Base-by-base conservation (phyloP, 106 monocot genomes). In the Vanilla planifolia region DNA sequence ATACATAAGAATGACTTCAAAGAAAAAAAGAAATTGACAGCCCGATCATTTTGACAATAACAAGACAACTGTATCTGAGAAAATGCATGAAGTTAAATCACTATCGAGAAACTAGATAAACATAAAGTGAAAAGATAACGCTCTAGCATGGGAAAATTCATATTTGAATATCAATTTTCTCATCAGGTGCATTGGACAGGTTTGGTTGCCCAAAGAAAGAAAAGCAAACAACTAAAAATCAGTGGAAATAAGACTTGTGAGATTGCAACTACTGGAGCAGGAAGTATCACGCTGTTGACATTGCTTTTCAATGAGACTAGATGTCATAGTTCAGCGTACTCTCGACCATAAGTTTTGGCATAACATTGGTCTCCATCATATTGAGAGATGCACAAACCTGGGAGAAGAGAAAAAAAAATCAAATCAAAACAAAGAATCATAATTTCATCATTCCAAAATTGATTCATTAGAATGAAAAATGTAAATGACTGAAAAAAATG, bases 321-420 rank as follows among this genome's bases (percentile, higher is more conserved):
- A 68, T 22, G 8, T 71, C 62, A 25, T 71, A 71, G 32, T 62
- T 70, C 32, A 62, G 43, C 15, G 71, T 71, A 33, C 71, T 71
- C 62, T 71, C 71, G 0, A 63, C 71, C 37, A 71, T 43, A 23
- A 71, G 35, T 41, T 71, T 62, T 33, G 71, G 63, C 17, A 23
- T 55, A 33, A 24, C 15, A 33, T 51, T 55, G 28, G 33, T 28
- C 43, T 71, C 71, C 22, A 53, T 63, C 63, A 71, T 55, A 55
- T 70, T 62, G 70, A 70, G 42, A 15, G 70, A 51, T 51, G 70
- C 28, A 22, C 62, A 62, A 60, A 70, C 33, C 71, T 71, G 71
- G 1, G 33, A 16, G 39, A 51, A 23, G 39, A 41, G n/a, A n/a
- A n/a, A 26, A 53, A 70, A 16, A 36, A 27, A 7, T 16, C 26